phyloP scores from a whole-genome alignment of 1,284 basidiomycete genomes.

The Cronartium quercuum region DNA sequence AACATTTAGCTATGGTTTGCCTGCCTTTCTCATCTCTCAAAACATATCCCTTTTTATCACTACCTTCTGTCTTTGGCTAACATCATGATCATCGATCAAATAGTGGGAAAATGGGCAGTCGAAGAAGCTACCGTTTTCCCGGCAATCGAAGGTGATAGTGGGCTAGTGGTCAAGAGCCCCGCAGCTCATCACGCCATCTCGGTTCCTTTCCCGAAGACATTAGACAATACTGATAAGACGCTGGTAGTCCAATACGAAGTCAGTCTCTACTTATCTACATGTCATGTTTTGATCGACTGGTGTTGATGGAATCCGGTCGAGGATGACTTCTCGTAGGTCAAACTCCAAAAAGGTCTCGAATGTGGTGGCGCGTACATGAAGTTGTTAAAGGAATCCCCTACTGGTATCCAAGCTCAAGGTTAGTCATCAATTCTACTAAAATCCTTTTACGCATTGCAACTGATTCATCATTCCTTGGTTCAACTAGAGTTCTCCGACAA shows the following conservation, averaged over 20 bases:
- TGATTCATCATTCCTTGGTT: neutral
- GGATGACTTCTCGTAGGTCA: conserved; percentile 55
- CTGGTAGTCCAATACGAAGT: conserved; percentile 93
- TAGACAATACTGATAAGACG: conserved; percentile 75
- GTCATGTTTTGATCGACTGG: no score
- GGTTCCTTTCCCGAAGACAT: conserved; percentile 69
- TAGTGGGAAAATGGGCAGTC: conserved; percentile 94
- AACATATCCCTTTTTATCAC: neutral
- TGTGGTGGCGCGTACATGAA: conserved; percentile 99
- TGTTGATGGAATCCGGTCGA: no score
- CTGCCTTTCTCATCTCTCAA: neutral
- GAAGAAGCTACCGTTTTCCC: conserved; percentile 74
- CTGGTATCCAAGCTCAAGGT: conserved; percentile 39
- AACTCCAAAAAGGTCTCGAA: conserved; percentile 98
- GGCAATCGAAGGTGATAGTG: conserved; percentile 49
- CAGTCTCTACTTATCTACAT: no score
- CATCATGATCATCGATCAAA: conserved; percentile 60
- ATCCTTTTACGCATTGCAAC: neutral
- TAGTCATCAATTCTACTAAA: conserved; percentile 46
- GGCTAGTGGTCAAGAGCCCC: conserved; percentile 60
- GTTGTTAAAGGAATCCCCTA: conserved; percentile 59
- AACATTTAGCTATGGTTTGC: conserved; percentile 36
- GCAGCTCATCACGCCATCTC: conserved; percentile 96
- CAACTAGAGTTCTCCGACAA: conserved; percentile 37
- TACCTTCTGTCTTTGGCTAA: neutral